Conservation (phyloP, 768 basidiomycete genomes). For the Grammothele lineata region DNA sequence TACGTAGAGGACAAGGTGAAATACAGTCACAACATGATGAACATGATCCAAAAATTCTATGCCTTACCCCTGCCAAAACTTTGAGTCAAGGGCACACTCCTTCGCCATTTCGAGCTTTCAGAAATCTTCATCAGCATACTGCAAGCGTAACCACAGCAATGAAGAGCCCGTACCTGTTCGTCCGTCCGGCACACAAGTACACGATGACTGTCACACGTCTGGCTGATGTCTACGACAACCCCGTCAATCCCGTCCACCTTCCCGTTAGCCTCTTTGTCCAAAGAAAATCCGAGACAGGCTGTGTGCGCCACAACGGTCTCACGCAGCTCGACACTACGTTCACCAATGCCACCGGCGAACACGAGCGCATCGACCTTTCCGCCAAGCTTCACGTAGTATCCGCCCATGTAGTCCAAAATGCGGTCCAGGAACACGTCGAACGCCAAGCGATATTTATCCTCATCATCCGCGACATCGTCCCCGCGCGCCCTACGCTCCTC, state of each 20-base stretch:
- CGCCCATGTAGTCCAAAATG: constrained; percentile 65
- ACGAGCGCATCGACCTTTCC: constrained; percentile 73
- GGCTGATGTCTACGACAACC: constrained; percentile 45
- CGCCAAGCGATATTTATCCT: constrained; percentile 50
- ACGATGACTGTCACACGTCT: constrained; percentile 23
- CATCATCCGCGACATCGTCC: constrained; percentile 17
- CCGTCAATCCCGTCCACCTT: constrained; percentile 33
- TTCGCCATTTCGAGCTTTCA: constrained; percentile 41
- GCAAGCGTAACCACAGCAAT: no score
- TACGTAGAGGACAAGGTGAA: no score
- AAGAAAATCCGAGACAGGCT: constrained; percentile 56
- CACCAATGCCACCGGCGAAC: constrained; percentile 88
- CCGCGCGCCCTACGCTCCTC: constrained; percentile 4
- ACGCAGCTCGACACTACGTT: constrained; percentile 61
- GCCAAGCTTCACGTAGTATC: constrained; percentile 70
- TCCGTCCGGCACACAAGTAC: constrained; percentile 64
- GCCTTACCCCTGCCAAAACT: constrained; percentile 22
- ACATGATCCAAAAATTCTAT: no score
- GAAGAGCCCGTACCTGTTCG: constrained; percentile 54
- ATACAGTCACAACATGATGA: no score
- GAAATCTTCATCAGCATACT: neutral
- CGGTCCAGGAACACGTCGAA: constrained; percentile 80
- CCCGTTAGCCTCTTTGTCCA: constrained; percentile 47
- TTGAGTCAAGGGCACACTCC: constrained; percentile 30
- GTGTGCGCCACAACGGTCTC: constrained; percentile 50